Evolutionary conservation across 1,139 yeast genomes (phyloP).

Genomic region (Diutina siamensis): DNA sequence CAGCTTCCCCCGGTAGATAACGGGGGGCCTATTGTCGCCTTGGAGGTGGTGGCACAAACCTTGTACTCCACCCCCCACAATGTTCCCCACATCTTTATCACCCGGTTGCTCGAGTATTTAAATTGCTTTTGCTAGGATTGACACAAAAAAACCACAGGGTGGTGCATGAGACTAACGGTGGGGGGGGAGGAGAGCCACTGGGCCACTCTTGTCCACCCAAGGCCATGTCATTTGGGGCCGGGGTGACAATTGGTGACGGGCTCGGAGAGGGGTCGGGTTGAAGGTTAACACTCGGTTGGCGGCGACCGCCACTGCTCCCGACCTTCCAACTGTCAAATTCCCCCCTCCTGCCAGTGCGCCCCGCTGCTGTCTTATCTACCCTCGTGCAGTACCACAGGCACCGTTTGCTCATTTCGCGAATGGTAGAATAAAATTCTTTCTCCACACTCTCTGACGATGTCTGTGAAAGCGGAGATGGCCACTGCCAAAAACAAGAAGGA

Average conservation of each 20-base stretch:
- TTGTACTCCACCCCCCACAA: background rate
- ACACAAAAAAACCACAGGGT: background rate
- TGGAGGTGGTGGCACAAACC: too few relatives aligned
- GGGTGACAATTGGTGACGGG: too few relatives aligned
- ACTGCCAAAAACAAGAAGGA: constrained; percentile 10
- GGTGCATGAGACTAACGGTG: too few relatives aligned
- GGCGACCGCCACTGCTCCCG: too few relatives aligned
- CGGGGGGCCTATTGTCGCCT: too few relatives aligned
- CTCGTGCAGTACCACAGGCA: background rate
- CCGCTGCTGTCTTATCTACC: background rate
- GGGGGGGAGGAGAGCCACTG: too few relatives aligned
- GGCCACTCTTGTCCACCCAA: too few relatives aligned
- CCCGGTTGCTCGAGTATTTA: background rate
- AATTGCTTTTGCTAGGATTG: background rate
- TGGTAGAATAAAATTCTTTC: background rate
- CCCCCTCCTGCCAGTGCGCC: background rate
- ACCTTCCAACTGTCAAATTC: too few relatives aligned
- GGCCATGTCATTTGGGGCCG: too few relatives aligned
- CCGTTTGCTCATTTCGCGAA: constrained; percentile 5
- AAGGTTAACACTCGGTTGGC: too few relatives aligned
- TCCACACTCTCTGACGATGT: constrained; percentile 2
- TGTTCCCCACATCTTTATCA: background rate
- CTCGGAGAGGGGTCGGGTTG: too few relatives aligned
- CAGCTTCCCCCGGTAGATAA: too few relatives aligned
- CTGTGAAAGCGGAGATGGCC: constrained; percentile 6